These are phyloP conservation scores for Amaranthus palmeri DNA, from an alignment of 148 eudicot species.

Conservation along the genomic window DNA sequence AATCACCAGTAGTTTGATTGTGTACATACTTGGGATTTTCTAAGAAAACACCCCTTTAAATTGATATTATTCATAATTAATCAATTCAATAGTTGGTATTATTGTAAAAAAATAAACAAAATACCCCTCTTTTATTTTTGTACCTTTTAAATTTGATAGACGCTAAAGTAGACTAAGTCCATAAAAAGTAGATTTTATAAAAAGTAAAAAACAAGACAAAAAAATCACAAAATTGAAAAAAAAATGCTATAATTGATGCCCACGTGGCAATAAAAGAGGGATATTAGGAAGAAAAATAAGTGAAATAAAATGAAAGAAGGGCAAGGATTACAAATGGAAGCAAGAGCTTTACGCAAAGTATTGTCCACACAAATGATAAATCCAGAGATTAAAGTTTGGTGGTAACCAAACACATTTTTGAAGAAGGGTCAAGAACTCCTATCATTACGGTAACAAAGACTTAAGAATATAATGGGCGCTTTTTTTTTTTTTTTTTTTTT, in stretches of 20 bases:
- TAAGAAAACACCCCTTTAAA: too few species aligned
- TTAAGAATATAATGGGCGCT: not conserved
- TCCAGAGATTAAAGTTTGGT: constrained; percentile 12
- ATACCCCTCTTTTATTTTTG: too few species aligned
- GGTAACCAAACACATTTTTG: constrained; percentile 16
- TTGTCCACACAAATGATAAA: constrained; percentile 22
- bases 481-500: not conserved
- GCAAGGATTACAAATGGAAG: constrained; percentile 16
- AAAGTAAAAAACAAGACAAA: not conserved
- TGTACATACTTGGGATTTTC: too few species aligned
- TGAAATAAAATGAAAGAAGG: not conserved
- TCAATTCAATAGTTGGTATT: too few species aligned
- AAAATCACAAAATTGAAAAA: not conserved
- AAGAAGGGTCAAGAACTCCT: constrained; percentile 20
- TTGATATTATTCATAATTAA: too few species aligned
- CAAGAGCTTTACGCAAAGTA: constrained; percentile 30
- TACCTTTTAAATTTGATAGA: too few species aligned
- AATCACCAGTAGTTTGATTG: too few species aligned
- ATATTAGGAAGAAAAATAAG: constrained; percentile 10
- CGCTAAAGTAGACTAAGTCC: not conserved
- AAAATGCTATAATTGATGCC: constrained; percentile 23
- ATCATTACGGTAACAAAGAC: constrained; percentile 13
- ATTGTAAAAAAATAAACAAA: too few species aligned
- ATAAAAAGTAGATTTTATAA: not conserved
- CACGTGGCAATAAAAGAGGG: constrained; percentile 20